Evolutionary conservation across 148 eudicot genomes (phyloP).

Genomic region (Rhododendron henanense): DNA sequence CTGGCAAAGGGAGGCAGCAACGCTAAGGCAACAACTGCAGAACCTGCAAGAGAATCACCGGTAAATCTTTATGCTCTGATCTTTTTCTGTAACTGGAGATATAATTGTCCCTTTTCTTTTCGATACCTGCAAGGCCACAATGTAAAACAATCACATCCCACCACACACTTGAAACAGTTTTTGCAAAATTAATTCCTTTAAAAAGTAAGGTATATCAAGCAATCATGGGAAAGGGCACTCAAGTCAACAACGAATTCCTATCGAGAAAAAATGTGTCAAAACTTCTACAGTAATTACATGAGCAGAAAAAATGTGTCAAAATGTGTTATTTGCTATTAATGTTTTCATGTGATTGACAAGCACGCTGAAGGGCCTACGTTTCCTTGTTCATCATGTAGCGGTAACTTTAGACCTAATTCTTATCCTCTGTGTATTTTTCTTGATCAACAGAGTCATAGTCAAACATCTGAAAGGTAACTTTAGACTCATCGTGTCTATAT

Average conservation of each 20-base stretch:
- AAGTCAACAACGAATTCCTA: neutral
- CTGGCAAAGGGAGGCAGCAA: constrained; percentile 83
- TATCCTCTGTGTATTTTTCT: neutral
- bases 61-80: constrained; percentile 30
- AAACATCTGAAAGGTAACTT: neutral
- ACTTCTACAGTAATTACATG: neutral
- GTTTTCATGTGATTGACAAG: neutral
- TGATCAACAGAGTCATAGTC: neutral
- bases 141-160: constrained; percentile 1
- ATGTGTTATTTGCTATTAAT: neutral
- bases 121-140: neutral
- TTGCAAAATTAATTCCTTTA: neutral
- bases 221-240: neutral
- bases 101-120: neutral
- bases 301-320: neutral
- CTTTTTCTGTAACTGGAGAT: neutral
- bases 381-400: neutral
- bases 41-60: constrained; percentile 70
- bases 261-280: neutral
- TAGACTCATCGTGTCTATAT: neutral
- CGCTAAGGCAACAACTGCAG: constrained; percentile 57
- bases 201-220: neutral
- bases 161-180: neutral
- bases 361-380: neutral
- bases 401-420: neutral